phyloP scores from a whole-genome alignment of 1,284 basidiomycete genomes.

The Moesziomyces sp. region DNA sequence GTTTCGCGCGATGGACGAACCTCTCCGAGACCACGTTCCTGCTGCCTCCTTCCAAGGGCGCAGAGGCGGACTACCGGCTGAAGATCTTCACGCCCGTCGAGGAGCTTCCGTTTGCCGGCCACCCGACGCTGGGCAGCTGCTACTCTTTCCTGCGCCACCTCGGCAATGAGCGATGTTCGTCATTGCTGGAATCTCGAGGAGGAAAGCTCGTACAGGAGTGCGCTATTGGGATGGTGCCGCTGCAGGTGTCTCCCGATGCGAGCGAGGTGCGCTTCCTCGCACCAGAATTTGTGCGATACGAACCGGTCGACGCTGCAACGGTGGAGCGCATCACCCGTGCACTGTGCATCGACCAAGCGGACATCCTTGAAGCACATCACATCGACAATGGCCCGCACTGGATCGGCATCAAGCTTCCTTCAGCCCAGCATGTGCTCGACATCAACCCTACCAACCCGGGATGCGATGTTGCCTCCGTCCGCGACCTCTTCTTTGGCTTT shows the following conservation, averaged over 20 bases:
- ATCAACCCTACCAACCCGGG: slow-evolving; percentile 20
- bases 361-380: slow-evolving; percentile 42
- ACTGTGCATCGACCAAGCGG: slow-evolving; percentile 19
- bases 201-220: slow-evolving; percentile 54
- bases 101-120: slow-evolving; percentile 61
- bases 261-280: slow-evolving; percentile 36
- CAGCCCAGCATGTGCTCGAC: slow-evolving; percentile 45
- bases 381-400: slow-evolving; percentile 61
- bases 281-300: slow-evolving; percentile 43
- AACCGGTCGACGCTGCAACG: slow-evolving; percentile 25
- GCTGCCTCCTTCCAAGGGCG: slow-evolving; percentile 25
- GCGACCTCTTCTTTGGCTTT: slow-evolving; percentile 45
- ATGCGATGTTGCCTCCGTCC: slow-evolving; percentile 14
- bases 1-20: slow-evolving; percentile 61
- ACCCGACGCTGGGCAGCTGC: slow-evolving; percentile 60
- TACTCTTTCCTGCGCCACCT: slow-evolving; percentile 42
- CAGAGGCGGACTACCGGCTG: slow-evolving; percentile 50
- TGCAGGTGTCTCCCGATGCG: slow-evolving; percentile 22
- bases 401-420: slow-evolving; percentile 46
- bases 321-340: slow-evolving; percentile 22
- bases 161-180: slow-evolving; percentile 4
- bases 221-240: slow-evolving; percentile 44
- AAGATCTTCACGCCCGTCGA: slow-evolving; percentile 56
- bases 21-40: slow-evolving; percentile 62
- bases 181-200: slow-evolving; percentile 4